phyloP scores from a whole-genome alignment of 2,329 filamentous ascomycete species.

The Penicillium frequentans region DNA sequence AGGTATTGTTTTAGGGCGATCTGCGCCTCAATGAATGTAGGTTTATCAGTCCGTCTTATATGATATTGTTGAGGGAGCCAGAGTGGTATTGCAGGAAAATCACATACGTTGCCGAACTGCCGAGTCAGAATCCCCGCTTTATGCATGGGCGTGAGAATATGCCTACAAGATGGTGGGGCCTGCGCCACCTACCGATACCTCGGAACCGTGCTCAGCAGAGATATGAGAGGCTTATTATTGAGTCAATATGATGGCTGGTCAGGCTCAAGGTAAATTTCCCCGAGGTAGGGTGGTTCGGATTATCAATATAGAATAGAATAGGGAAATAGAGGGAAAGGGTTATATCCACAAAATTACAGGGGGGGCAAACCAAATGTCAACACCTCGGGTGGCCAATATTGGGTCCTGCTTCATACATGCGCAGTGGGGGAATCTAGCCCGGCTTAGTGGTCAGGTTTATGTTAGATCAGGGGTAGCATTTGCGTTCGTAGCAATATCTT shows the following conservation, averaged over 20 bases:
- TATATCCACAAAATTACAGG: too few species aligned
- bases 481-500: conserved; percentile 8
- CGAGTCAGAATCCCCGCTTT: not conserved
- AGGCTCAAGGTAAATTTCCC: too few species aligned
- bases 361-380: too few species aligned
- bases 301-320: too few species aligned
- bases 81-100: not conserved
- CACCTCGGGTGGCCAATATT: too few species aligned
- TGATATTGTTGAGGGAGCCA: not conserved
- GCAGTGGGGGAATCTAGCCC: too few species aligned
- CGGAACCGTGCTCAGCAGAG: not conserved
- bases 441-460: too few species aligned
- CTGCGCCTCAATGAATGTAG: not conserved
- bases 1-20: not conserved
- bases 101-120: not conserved
- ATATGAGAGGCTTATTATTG: too few species aligned
- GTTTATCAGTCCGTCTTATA: not conserved
- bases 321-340: too few species aligned
- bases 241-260: too few species aligned
- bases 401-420: too few species aligned
- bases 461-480: not conserved
- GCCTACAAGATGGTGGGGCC: not conserved
- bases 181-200: not conserved
- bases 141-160: not conserved
- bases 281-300: too few species aligned